phyloP scores from a whole-genome alignment of 176 grass and related monocot genomes.

The Oropetium thomaeum region DNA sequence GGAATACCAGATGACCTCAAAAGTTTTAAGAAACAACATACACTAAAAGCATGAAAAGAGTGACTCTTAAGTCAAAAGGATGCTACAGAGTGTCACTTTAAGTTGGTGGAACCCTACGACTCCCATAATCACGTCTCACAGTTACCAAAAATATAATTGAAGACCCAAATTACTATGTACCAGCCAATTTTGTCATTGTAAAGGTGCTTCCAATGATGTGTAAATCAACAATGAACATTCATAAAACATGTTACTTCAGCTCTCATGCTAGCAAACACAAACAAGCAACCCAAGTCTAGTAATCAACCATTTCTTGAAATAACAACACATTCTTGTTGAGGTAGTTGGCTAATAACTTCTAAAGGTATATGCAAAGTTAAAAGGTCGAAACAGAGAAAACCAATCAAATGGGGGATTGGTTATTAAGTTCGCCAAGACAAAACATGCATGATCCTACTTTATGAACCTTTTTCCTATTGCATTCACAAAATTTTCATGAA shows the following conservation, averaged over 20 bases:
- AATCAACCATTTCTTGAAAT: slow-evolving; percentile 16
- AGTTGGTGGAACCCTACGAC: background rate
- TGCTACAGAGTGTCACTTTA: background rate
- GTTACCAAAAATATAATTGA: slow-evolving; percentile 14
- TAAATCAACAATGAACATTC: background rate
- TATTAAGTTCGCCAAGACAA: background rate
- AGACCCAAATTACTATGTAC: background rate
- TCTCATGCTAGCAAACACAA: slow-evolving; percentile 13
- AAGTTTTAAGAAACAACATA: slow-evolving; percentile 22
- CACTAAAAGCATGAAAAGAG: slow-evolving; percentile 15
- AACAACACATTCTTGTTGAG: background rate
- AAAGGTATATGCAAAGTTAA: background rate
- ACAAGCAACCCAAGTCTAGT: background rate
- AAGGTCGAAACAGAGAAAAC: slow-evolving; percentile 1
- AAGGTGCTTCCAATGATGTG: background rate
- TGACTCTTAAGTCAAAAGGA: slow-evolving; percentile 9
- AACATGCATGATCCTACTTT: background rate
- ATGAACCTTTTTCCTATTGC: background rate
- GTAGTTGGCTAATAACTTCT: background rate
- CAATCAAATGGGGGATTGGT: background rate
- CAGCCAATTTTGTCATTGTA: background rate
- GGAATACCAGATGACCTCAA: background rate
- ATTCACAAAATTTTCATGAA: background rate
- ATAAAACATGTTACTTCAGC: slow-evolving; percentile 6
- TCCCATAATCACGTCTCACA: background rate